Percentiles rank a stretch among this genome's conserved stretches.
These are phyloP conservation scores for Suhomyces sp. DNA, from an alignment of 805 yeast species.

Conservation along the genomic window DNA sequence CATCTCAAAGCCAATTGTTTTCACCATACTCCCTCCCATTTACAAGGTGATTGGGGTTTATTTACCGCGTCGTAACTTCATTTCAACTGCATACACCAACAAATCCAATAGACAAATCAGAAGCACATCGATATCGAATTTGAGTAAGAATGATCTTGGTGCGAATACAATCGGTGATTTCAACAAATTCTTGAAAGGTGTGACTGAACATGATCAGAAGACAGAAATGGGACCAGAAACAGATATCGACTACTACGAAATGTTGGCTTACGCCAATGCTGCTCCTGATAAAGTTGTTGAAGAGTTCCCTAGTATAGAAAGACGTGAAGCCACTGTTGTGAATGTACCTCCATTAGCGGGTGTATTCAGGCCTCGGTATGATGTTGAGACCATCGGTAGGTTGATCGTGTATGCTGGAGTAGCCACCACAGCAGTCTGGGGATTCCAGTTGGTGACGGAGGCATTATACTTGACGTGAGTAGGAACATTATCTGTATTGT, in stretches of 20 bases:
- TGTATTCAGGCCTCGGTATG: slow-evolving; percentile 62
- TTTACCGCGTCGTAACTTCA: slow-evolving; percentile 38
- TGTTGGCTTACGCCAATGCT: slow-evolving; percentile 31
- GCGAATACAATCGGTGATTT: slow-evolving; percentile 20
- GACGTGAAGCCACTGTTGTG: slow-evolving; percentile 18
- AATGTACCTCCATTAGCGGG: slow-evolving; percentile 21
- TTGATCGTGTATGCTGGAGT: slow-evolving; percentile 82
- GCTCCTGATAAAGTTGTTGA: slow-evolving; percentile 9
- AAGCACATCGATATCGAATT: slow-evolving; percentile 39
- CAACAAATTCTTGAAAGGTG: slow-evolving; percentile 24
- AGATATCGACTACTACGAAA: slow-evolving; percentile 43
- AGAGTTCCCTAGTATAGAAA: slow-evolving; percentile 28
- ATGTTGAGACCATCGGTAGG: slow-evolving; percentile 74
- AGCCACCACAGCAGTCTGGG: slow-evolving; percentile 54
- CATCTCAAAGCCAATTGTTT: slow-evolving; percentile 64
- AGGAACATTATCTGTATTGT: too few relatives aligned
- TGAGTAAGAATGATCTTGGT: slow-evolving; percentile 19
- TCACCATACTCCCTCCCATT: slow-evolving; percentile 57
- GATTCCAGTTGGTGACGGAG: slow-evolving; percentile 28
- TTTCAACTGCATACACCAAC: slow-evolving; percentile 37
- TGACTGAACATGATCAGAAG: slow-evolving; percentile 17
- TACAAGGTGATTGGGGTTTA: slow-evolving; percentile 44
- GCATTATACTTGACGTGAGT: slow-evolving; percentile 13
- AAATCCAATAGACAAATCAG: slow-evolving; percentile 35
- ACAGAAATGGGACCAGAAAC: slow-evolving; percentile 33